These are phyloP conservation scores for Brasilioporus rufonigricans DNA, from an alignment of 768 basidiomycete species.

Conservation along the genomic window DNA sequence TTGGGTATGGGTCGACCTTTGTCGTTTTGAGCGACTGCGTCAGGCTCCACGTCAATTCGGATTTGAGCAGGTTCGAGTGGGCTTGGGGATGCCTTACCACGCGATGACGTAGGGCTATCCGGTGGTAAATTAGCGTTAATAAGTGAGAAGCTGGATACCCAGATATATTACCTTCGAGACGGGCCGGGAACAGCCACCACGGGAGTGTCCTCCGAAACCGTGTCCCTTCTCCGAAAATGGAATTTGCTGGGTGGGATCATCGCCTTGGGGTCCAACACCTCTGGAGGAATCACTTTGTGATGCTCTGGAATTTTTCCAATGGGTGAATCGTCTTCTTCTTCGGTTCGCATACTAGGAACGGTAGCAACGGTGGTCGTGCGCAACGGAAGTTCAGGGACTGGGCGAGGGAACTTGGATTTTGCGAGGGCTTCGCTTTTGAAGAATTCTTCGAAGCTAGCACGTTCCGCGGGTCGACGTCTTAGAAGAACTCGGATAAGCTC, in stretches of 20 bases:
- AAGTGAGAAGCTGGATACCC: background rate
- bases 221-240: constrained; percentile 52
- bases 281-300: constrained; percentile 72
- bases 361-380: constrained; percentile 11
- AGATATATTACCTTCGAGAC: constrained; percentile 21
- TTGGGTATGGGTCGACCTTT: constrained; percentile 17
- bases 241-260: constrained; percentile 85
- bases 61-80: constrained; percentile 12
- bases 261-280: constrained; percentile 74
- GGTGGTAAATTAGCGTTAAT: background rate
- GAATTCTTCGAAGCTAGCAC: constrained; percentile 90
- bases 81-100: constrained; percentile 16
- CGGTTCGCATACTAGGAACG: constrained; percentile 19
- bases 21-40: constrained; percentile 4
- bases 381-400: constrained; percentile 23
- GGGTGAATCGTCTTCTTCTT: constrained; percentile 33
- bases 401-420: constrained; percentile 74
- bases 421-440: constrained; percentile 78
- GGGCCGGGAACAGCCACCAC: background rate
- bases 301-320: constrained; percentile 60
- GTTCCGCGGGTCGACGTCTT: constrained; percentile 78
- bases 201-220: constrained; percentile 11
- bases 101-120: constrained; percentile 16
- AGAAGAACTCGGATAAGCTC: constrained; percentile 80
- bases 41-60: constrained; percentile 12